Evolutionary conservation across 2,329 filamentous ascomycete genomes (phyloP).

Genomic region (Pseudogymnoascus sp.): DNA sequence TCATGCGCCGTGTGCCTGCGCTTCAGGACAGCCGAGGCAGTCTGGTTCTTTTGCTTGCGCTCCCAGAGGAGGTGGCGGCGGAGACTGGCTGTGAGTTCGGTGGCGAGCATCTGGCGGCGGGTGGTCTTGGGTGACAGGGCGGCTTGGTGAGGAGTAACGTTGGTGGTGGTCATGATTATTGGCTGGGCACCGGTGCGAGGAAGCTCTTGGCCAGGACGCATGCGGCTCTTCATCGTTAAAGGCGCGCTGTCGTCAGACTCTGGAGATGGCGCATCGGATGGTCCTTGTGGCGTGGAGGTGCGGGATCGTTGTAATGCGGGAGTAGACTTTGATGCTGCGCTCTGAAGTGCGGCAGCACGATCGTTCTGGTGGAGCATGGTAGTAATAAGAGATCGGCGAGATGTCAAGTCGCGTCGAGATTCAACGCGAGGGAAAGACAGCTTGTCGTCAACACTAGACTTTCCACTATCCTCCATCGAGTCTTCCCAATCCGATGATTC

Average conservation of each 20-base stretch:
- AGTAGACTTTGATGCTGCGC: conserved; percentile 47
- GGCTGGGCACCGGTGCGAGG: conserved; percentile 61
- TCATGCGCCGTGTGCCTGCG: conserved; percentile 85
- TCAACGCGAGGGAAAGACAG: conserved; percentile 84
- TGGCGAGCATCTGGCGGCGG: conserved; percentile 88
- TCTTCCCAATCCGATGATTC: conserved; percentile 51
- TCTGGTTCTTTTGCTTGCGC: conserved; percentile 85
- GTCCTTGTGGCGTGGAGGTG: conserved; percentile 62
- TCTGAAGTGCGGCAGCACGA: conserved; percentile 60
- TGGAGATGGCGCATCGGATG: conserved; percentile 46
- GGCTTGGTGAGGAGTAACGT: conserved; percentile 51
- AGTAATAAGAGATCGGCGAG: conserved; percentile 80
- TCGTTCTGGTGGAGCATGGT: conserved; percentile 78
- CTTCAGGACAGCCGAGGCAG: conserved; percentile 81
- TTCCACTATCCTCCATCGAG: conserved; percentile 72
- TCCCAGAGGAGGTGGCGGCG: conserved; percentile 91
- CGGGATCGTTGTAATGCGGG: conserved; percentile 48
- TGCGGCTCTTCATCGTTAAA: conserved; percentile 48
- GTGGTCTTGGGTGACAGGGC: conserved; percentile 87
- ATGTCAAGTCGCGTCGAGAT: conserved; percentile 75
- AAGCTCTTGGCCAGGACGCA: conserved; percentile 36
- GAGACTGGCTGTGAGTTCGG: conserved; percentile 87
- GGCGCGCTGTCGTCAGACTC: conserved; percentile 34
- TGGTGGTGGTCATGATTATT: conserved; percentile 66
- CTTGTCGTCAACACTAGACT: conserved; percentile 73